Percentiles rank a stretch among this genome's conserved stretches.
Evolutionary conservation across 192 early-diverging fungal species (phyloP).

Genomic region (Backusella sp.): DNA sequence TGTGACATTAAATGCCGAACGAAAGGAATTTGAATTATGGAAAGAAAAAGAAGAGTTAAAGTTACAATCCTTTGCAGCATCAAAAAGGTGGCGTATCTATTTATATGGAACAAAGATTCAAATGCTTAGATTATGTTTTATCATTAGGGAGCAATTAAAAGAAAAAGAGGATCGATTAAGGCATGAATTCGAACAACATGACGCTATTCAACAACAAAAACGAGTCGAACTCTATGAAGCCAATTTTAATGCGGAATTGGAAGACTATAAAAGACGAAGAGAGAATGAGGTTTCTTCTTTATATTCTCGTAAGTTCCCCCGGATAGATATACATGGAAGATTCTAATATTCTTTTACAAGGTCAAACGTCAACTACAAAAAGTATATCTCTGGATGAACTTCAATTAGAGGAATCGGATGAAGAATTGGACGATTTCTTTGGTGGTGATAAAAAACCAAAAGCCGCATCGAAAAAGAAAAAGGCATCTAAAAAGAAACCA

Average conservation of each 20-base stretch:
- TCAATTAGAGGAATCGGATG: conserved; percentile 11
- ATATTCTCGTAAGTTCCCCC: conserved; percentile 19
- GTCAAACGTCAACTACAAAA: neutral
- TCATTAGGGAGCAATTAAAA: conserved; percentile 9
- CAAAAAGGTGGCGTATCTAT: neutral
- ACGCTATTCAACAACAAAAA: conserved; percentile 22
- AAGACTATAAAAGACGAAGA: conserved; percentile 29
- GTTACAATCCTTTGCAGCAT: neutral
- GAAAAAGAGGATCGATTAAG: conserved; percentile 10
- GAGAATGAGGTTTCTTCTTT: conserved; percentile 31
- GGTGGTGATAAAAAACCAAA: neutral
- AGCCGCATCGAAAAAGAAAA: neutral
- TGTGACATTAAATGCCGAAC: conserved; percentile 16
- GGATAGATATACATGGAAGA: neutral
- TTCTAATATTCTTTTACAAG: neutral
- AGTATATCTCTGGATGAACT: conserved; percentile 18
- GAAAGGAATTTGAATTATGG: conserved; percentile 26
- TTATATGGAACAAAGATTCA: neutral
- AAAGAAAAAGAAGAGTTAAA: conserved; percentile 16
- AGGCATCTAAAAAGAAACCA: neutral
- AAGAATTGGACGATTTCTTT: conserved; percentile 2
- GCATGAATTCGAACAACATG: conserved; percentile 20
- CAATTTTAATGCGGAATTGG: conserved; percentile 36
- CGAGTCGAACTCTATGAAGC: conserved; percentile 32
- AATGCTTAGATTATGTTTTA: neutral